Base-by-base conservation (phyloP, 257 asterid genomes). In the Scutellaria galericulata region DNA sequence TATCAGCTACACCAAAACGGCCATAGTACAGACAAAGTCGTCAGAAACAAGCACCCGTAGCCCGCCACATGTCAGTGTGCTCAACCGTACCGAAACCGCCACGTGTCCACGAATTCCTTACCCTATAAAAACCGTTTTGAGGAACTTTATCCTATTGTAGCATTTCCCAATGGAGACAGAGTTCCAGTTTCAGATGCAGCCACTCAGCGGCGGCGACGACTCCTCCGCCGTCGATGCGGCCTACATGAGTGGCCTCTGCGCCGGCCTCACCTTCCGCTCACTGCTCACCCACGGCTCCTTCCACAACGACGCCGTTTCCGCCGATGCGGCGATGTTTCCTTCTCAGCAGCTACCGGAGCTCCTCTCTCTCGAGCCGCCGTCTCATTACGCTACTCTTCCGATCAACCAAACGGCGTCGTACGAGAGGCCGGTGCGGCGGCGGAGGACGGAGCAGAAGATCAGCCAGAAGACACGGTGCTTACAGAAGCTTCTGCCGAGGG, bases 401-500 rank as follows among this genome's bases (percentile, higher is more conserved):
- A 53, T 66, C 67, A 22, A 46, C 10, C 68, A 75, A 67, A 71
- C 24, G 59, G 67, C 18, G 35, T 9, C 52, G 74, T 11, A 64
- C 48, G 64, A 45, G 54, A 24, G 64, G 50, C 41, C 5, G 73
- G 54, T 41, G 35, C 70, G 51, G 62, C 62, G 77, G 55, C 44
- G 68, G 57, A 62, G 64, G 71, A 77, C 82, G 27, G 52, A 75
- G 77, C 73, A 85, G 37, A 24, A 24, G 77, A 46, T 85, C 22
- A 77, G 92, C 81, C 94, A 92, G 11, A 90, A 85, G 73, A 80
- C 84, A 4, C 65, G 85, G 44, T 24, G 80, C 8, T 45, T 92
- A 13, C 85, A 86, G 79, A 82, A 81, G 78, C 80, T 88, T 51
- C 77, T 90, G 56, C 96, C 98, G 10, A 68, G 83, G 84, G 89